Conservation (phyloP, 2,329 filamentous ascomycete species). For the Xylariaceae sp. region DNA sequence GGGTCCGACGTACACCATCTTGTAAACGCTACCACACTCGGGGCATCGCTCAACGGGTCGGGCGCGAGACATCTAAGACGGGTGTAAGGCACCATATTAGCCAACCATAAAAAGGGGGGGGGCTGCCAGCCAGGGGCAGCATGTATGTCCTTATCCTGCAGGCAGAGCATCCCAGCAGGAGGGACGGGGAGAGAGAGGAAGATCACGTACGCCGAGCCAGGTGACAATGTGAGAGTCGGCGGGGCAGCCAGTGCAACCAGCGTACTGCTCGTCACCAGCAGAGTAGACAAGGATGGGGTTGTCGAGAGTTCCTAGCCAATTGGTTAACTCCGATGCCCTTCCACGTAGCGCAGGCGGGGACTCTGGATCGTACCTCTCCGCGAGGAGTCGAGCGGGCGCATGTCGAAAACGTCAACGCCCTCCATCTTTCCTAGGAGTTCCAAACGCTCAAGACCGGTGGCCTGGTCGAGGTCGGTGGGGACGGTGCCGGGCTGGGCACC, state of each 20-base stretch:
- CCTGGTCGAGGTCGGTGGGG: constrained; percentile 89
- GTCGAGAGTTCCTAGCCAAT: constrained; percentile 68
- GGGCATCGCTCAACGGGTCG: constrained; percentile 92
- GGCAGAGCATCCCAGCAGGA: not conserved
- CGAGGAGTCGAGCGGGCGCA: constrained; percentile 90
- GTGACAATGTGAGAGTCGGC: constrained; percentile 85
- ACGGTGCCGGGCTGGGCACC: constrained; percentile 79
- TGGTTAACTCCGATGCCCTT: constrained; percentile 23
- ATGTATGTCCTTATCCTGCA: not conserved
- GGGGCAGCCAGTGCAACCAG: constrained; percentile 90
- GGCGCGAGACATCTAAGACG: constrained; percentile 69
- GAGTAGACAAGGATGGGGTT: constrained; percentile 88
- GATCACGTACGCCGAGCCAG: constrained; percentile 75
- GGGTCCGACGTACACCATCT: constrained; percentile 94
- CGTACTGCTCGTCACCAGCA: constrained; percentile 92
- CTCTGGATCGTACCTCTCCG: constrained; percentile 59
- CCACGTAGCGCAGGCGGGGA: not conserved
- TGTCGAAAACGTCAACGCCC: constrained; percentile 95
- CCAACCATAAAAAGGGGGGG: not conserved
- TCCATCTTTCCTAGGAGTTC: constrained; percentile 99
- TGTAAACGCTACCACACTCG: constrained; percentile 94
- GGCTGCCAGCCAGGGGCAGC: not conserved
- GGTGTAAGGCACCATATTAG: constrained; percentile 12
- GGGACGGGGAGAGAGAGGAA: not conserved
- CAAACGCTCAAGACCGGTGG: constrained; percentile 95